phyloP scores from a whole-genome alignment of 2,329 filamentous ascomycete genomes.

The Penicillium digitatum region DNA sequence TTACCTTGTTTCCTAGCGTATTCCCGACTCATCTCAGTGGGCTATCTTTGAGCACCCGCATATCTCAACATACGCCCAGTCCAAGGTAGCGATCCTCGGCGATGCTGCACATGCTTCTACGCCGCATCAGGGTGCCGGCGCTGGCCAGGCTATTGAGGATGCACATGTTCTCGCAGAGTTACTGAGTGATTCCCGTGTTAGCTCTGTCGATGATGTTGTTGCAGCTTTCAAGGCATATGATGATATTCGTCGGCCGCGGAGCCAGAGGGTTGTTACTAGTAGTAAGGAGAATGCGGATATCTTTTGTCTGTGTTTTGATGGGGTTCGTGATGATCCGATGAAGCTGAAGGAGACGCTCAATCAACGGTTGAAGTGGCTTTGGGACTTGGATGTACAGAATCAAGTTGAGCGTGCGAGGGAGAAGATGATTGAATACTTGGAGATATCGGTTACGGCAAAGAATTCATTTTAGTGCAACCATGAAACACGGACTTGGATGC shows the following conservation, averaged over 20 bases:
- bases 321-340: constrained; percentile 25
- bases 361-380: constrained; percentile 32
- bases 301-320: constrained; percentile 26
- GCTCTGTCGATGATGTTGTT: constrained; percentile 33
- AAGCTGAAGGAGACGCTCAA: constrained; percentile 25
- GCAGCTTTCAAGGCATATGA: constrained; percentile 53
- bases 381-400: constrained; percentile 32
- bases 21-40: constrained; percentile 36
- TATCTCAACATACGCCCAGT: constrained; percentile 30
- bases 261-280: constrained; percentile 50
- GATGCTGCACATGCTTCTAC: constrained; percentile 41
- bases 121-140: constrained; percentile 39
- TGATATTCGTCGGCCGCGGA: constrained; percentile 46
- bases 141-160: constrained; percentile 40
- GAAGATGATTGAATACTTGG: constrained; percentile 14
- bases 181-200: constrained; percentile 40
- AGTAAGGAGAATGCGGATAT: constrained; percentile 45
- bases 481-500: no score
- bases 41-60: constrained; percentile 36
- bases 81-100: constrained; percentile 32
- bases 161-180: constrained; percentile 42
- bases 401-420: constrained; percentile 24
- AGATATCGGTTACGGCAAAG: neutral
- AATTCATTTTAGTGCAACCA: neutral
- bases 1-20: constrained; percentile 15